These are phyloP conservation scores for Neurospora intermedia DNA, from an alignment of 495 filamentous ascomycete genomes.

Conservation along the genomic window DNA sequence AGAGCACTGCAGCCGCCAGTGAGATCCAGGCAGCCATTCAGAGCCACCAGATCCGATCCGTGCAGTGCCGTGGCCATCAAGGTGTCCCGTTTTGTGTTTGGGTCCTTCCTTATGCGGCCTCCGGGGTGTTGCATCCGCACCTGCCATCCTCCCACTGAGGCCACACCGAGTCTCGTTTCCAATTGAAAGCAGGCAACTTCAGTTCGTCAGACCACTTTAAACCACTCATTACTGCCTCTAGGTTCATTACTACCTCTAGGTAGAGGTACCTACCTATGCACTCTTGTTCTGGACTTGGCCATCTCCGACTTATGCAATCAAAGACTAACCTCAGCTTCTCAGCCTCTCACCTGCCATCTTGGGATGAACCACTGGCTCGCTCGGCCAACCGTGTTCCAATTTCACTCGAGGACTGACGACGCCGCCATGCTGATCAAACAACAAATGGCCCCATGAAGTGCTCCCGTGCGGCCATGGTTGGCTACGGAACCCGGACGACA, in stretches of 20 bases:
- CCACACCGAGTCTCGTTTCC: neutral
- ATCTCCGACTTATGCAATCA: neutral
- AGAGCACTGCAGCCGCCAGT: no score
- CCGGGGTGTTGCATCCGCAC: neutral
- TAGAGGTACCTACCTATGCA: neutral
- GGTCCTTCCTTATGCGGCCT: neutral
- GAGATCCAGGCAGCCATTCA: neutral
- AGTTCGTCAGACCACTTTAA: neutral
- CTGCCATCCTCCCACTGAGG: neutral
- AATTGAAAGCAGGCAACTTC: neutral
- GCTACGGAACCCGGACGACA: neutral
- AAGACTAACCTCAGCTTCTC: neutral
- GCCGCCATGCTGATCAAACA: neutral
- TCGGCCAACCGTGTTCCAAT: neutral
- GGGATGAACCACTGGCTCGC: neutral
- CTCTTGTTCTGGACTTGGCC: neutral
- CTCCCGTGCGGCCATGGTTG: neutral
- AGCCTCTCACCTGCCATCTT: neutral
- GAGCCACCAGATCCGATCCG: neutral
- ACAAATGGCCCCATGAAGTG: neutral
- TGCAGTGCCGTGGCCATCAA: neutral
- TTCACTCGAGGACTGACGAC: neutral
- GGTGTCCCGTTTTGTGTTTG: neutral
- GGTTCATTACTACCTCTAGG: no score
- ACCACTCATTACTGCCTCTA: neutral